Percentiles rank a stretch among this genome's conserved stretches.
Evolutionary conservation across 495 filamentous ascomycete genomes (phyloP).

Genomic region (Xylaria castorea): DNA sequence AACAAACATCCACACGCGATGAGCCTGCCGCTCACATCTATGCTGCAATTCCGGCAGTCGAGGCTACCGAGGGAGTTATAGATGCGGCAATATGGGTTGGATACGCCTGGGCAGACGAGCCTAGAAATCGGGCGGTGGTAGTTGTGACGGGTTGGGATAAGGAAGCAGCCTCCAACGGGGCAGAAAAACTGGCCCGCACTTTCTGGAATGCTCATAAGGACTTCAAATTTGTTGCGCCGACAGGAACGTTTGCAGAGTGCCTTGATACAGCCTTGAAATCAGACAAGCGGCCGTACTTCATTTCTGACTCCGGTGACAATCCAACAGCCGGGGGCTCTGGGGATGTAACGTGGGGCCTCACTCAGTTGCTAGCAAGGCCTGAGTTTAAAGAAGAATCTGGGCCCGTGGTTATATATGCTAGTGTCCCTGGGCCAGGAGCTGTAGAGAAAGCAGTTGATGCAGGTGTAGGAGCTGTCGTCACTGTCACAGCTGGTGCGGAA

Average conservation of each 20-base stretch:
- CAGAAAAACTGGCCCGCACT: conserved; percentile 53
- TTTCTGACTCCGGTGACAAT: conserved; percentile 66
- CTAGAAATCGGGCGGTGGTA: conserved; percentile 59
- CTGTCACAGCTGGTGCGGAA: conserved; percentile 62
- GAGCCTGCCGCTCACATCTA: conserved; percentile 64
- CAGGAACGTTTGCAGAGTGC: conserved; percentile 58
- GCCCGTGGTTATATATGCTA: conserved; percentile 61
- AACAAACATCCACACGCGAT: conserved; percentile 63
- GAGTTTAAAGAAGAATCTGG: conserved; percentile 53
- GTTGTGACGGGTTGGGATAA: conserved; percentile 61
- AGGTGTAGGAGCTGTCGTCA: conserved; percentile 58
- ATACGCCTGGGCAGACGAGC: conserved; percentile 67
- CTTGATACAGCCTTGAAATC: conserved; percentile 56
- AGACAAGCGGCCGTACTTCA: conserved; percentile 58
- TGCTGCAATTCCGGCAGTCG: conserved; percentile 54
- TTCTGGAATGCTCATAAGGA: conserved; percentile 59
- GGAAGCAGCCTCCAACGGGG: conserved; percentile 43
- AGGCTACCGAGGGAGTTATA: conserved; percentile 49
- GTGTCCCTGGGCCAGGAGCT: conserved; percentile 59
- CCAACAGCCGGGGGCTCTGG: conserved; percentile 64
- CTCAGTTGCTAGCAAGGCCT: conserved; percentile 52
- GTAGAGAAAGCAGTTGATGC: conserved; percentile 53
- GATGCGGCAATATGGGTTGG: conserved; percentile 67
- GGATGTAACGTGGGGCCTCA: conserved; percentile 62
- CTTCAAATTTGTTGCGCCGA: conserved; percentile 63